Conservation (phyloP, 495 filamentous ascomycete genomes). For the Cercophora sp. region DNA sequence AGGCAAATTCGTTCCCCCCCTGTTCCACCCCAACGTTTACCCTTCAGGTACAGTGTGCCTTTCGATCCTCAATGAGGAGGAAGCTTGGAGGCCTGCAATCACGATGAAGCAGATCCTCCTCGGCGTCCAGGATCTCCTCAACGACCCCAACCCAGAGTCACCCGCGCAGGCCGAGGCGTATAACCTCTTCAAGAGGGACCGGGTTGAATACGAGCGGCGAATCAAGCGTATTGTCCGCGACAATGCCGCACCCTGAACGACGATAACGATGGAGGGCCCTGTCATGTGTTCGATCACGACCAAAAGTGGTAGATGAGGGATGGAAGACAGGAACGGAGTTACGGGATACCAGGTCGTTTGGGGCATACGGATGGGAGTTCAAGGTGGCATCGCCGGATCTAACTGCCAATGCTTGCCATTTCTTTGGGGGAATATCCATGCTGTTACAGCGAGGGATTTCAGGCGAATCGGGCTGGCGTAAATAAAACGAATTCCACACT, state of each 20-base stretch:
- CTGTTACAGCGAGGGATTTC: no score
- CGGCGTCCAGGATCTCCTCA: slow-evolving; percentile 89
- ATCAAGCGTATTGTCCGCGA: slow-evolving; percentile 83
- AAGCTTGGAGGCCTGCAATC: slow-evolving; percentile 97
- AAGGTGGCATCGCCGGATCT: slow-evolving; percentile 6
- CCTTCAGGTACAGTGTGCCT: slow-evolving; percentile 97
- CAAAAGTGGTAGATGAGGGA: not conserved
- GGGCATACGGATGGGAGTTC: slow-evolving; percentile 17
- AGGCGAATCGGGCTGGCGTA: not conserved
- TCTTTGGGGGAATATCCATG: no score
- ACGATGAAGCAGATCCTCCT: slow-evolving; percentile 96
- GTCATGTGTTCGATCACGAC: no score
- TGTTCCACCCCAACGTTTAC: slow-evolving; percentile 99
- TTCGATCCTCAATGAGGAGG: slow-evolving; percentile 96
- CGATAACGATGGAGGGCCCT: not conserved
- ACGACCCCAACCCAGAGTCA: slow-evolving; percentile 96
- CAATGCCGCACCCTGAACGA: slow-evolving; percentile 58
- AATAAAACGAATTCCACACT: no score
- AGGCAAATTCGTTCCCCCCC: slow-evolving; percentile 96
- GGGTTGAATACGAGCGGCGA: slow-evolving; percentile 78
- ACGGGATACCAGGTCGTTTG: slow-evolving; percentile 20
- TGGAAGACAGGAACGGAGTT: slow-evolving; percentile 16
- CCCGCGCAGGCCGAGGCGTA: slow-evolving; percentile 97
- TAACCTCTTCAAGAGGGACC: slow-evolving; percentile 92
- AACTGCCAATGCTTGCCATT: not conserved